phyloP scores from a whole-genome alignment of 257 asterid species.

The Sherardia arvensis region DNA sequence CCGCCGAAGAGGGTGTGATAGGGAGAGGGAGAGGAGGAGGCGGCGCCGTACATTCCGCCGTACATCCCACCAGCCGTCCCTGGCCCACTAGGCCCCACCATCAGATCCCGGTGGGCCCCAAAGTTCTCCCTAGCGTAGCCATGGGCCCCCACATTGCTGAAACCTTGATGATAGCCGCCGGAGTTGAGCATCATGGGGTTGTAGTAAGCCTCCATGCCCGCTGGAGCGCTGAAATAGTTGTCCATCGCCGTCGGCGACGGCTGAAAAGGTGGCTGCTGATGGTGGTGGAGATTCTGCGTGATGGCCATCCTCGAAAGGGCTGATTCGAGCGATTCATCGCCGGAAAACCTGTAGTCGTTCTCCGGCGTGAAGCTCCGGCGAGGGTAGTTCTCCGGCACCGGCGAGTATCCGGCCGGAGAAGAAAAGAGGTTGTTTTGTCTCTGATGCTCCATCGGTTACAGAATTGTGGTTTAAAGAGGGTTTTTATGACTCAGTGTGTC shows the following conservation, averaged over 20 bases:
- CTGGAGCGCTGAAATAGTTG: not conserved
- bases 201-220: no score
- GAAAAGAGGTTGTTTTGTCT: slow-evolving; percentile 8
- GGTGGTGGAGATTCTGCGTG: slow-evolving; percentile 18
- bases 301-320: slow-evolving; percentile 32
- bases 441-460: slow-evolving; percentile 31
- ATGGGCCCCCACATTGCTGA: slow-evolving; percentile 8
- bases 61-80: slow-evolving; percentile 1
- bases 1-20: not conserved
- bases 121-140: slow-evolving; percentile 2
- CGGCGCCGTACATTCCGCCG: not conserved
- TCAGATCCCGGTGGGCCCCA: slow-evolving; percentile 32
- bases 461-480: not conserved
- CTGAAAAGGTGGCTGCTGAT: slow-evolving; percentile 12
- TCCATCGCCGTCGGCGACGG: not conserved
- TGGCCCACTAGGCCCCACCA: slow-evolving; percentile 31
- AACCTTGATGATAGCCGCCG: slow-evolving; percentile 11
- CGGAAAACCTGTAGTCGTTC: not conserved
- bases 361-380: slow-evolving; percentile 10
- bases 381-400: not conserved
- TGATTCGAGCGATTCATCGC: slow-evolving; percentile 26
- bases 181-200: slow-evolving; percentile 4
- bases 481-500: not conserved
- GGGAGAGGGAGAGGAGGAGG: slow-evolving; percentile 1
- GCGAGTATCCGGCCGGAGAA: slow-evolving; percentile 13